Conservation (phyloP, 2,329 filamentous ascomycete species). For the Trichoderma sp. region DNA sequence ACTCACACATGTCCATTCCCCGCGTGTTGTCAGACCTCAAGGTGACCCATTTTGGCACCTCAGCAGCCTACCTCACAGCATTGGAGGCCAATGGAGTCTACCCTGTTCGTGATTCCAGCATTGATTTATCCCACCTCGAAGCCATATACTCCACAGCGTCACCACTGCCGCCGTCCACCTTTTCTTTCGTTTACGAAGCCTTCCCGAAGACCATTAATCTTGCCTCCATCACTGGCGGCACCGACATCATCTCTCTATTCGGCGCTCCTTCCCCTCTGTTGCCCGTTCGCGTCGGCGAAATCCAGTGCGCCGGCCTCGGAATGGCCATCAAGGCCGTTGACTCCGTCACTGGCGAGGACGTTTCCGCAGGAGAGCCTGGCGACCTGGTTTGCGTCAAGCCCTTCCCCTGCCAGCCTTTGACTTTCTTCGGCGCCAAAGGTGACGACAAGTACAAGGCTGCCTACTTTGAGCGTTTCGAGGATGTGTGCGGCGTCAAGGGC, state of each 20-base stretch:
- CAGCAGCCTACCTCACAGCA: slow-evolving; percentile 86
- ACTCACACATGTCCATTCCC: slow-evolving; percentile 78
- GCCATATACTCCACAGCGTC: slow-evolving; percentile 95
- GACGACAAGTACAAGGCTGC: slow-evolving; percentile 74
- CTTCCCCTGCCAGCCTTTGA: slow-evolving; percentile 87
- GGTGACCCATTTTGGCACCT: slow-evolving; percentile 93
- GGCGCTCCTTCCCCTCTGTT: slow-evolving; percentile 77
- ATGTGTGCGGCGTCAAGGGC: slow-evolving; percentile 37
- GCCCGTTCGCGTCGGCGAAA: slow-evolving; percentile 69
- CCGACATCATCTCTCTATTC: slow-evolving; percentile 94
- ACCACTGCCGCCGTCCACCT: slow-evolving; percentile 88
- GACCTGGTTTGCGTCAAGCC: slow-evolving; percentile 84
- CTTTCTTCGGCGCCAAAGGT: slow-evolving; percentile 70
- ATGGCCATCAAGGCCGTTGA: slow-evolving; percentile 70
- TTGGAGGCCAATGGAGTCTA: slow-evolving; percentile 73
- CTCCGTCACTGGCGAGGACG: slow-evolving; percentile 52
- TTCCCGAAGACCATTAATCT: slow-evolving; percentile 82
- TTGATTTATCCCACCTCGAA: slow-evolving; percentile 63
- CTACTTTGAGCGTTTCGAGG: slow-evolving; percentile 82
- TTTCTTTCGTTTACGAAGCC: slow-evolving; percentile 80
- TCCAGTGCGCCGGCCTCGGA: slow-evolving; percentile 73
- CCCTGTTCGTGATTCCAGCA: slow-evolving; percentile 51
- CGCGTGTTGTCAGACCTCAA: slow-evolving; percentile 73
- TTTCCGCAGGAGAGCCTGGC: slow-evolving; percentile 66
- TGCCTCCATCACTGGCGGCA: slow-evolving; percentile 90